These are phyloP conservation scores for Sarocladium oryzae DNA, from an alignment of 2,329 filamentous ascomycete species.

Conservation along the genomic window DNA sequence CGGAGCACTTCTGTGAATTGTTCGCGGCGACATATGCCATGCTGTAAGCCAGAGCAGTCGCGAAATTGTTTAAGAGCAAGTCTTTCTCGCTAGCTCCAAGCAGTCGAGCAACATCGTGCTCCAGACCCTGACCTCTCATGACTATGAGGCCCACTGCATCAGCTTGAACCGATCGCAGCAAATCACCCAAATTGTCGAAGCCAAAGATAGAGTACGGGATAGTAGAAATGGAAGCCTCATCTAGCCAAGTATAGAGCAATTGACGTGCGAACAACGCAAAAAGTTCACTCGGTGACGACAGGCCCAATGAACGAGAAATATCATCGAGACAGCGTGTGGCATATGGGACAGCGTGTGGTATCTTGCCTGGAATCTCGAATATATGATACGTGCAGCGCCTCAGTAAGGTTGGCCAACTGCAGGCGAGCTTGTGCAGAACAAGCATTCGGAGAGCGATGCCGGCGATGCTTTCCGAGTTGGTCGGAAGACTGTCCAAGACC, in stretches of 20 bases:
- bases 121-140: conserved; percentile 63
- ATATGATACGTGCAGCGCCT: conserved; percentile 88
- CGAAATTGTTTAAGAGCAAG: conserved; percentile 63
- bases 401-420: conserved; percentile 77
- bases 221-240: conserved; percentile 55
- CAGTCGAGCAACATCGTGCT: conserved; percentile 52
- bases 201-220: conserved; percentile 85
- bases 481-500: conserved; percentile 71
- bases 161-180: conserved; percentile 64
- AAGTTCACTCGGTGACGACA: conserved; percentile 61
- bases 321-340: conserved; percentile 64
- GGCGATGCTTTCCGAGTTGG: conserved; percentile 63
- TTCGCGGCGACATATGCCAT: conserved; percentile 52
- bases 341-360: conserved; percentile 58
- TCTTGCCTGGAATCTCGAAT: conserved; percentile 78
- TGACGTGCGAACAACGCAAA: conserved; percentile 85
- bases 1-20: conserved; percentile 12
- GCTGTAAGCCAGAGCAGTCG: conserved; percentile 75
- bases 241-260: conserved; percentile 85
- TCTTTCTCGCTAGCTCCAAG: conserved; percentile 48
- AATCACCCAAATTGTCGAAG: conserved; percentile 60
- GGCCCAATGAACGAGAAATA: conserved; percentile 58
- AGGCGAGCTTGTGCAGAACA: conserved; percentile 69
- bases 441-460: conserved; percentile 80
- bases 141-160: conserved; percentile 76